Evolutionary conservation across 257 asterid genomes (phyloP).

Genomic region (Thymus mandschuricus): DNA sequence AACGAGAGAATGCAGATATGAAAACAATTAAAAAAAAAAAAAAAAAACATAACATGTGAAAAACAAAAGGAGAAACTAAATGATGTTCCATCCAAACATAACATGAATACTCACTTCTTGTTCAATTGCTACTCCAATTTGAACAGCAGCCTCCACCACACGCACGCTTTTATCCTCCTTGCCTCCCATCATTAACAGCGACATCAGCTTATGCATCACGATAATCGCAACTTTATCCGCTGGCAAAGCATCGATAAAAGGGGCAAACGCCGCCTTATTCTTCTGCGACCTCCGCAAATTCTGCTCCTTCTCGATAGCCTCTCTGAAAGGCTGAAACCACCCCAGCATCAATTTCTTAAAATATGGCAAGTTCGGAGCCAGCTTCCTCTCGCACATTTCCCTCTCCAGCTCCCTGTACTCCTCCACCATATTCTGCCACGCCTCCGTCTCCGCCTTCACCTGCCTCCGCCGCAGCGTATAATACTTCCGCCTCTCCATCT

Average conservation of each 20-base stretch:
- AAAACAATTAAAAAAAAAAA: too few relatives aligned
- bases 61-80: not conserved
- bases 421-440: constrained; percentile 89
- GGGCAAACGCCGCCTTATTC: constrained; percentile 69
- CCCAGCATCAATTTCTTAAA: constrained; percentile 79
- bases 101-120: constrained; percentile 64
- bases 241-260: constrained; percentile 68
- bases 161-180: constrained; percentile 78
- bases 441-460: constrained; percentile 85
- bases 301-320: constrained; percentile 79
- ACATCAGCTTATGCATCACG: constrained; percentile 96
- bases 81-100: constrained; percentile 8
- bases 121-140: constrained; percentile 84
- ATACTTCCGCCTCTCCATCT: constrained; percentile 79
- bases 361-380: constrained; percentile 90
- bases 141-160: constrained; percentile 88
- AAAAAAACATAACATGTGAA: not conserved
- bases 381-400: constrained; percentile 90
- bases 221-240: constrained; percentile 95
- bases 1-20: not conserved
- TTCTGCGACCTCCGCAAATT: constrained; percentile 58
- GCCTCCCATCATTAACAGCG: constrained; percentile 87
- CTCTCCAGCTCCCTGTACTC: constrained; percentile 86
- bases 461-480: constrained; percentile 71
- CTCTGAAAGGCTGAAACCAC: constrained; percentile 91